Evolutionary conservation across 78 protist species (phyloP).

Genomic region (Dictyostelium purpureum): DNA sequence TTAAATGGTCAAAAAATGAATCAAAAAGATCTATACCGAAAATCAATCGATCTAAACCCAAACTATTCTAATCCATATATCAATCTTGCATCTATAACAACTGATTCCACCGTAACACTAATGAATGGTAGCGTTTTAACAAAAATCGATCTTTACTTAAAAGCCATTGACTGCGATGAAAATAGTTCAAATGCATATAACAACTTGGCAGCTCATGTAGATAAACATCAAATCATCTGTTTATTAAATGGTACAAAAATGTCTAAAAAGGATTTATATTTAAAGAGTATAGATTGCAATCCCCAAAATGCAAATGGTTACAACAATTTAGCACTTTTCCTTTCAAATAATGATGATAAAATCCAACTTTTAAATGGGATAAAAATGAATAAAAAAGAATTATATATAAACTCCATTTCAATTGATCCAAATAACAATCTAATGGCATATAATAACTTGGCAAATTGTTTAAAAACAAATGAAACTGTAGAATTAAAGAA

Average conservation of each 20-base stretch:
- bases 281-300: not conserved
- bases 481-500: not conserved
- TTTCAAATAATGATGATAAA: not conserved
- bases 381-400: not conserved
- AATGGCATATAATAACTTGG: conserved; percentile 10
- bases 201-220: not conserved
- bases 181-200: not conserved
- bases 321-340: not conserved
- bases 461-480: not conserved
- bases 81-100: not conserved
- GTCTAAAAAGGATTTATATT: not conserved
- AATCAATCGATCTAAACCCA: conserved; percentile 10
- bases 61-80: not conserved
- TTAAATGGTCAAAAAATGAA: not conserved
- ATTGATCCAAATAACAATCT: not conserved
- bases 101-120: not conserved
- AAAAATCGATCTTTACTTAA: not conserved
- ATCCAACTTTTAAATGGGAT: not conserved
- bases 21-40: not conserved
- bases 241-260: not conserved
- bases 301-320: not conserved
- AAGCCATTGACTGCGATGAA: not conserved
- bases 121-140: not conserved
- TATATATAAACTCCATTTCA: not conserved
- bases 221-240: not conserved